Conservation (phyloP, 306 rosid genomes). For the Medicago lupulina region DNA sequence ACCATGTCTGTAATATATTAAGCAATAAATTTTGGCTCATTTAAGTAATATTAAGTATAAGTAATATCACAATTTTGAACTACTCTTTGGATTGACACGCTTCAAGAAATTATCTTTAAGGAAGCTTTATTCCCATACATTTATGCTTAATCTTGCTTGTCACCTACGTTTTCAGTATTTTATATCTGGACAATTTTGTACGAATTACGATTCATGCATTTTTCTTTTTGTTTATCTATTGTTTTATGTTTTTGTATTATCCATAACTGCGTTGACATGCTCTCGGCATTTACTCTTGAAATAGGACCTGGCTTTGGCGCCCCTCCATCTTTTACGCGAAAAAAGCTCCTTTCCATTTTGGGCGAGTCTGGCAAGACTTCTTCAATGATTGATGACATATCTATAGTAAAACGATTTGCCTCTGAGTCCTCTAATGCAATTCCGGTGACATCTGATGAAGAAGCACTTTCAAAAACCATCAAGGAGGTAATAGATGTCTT, state of each 20-base stretch:
- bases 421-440: conserved; percentile 78
- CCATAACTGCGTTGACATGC: conserved; percentile 37
- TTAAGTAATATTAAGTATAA: background rate
- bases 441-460: conserved; percentile 88
- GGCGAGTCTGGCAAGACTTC: conserved; percentile 75
- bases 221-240: conserved; percentile 13
- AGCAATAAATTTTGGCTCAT: background rate
- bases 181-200: background rate
- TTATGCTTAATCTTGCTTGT: conserved; percentile 13
- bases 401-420: conserved; percentile 78
- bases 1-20: background rate
- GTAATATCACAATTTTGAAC: background rate
- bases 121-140: background rate
- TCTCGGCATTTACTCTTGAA: conserved; percentile 40
- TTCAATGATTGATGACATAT: conserved; percentile 80
- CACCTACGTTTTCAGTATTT: background rate
- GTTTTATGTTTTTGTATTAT: background rate
- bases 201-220: conserved; percentile 1
- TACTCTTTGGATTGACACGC: background rate
- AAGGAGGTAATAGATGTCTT: conserved; percentile 67
- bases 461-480: conserved; percentile 74
- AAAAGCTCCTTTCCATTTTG: conserved; percentile 74
- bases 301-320: conserved; percentile 94
- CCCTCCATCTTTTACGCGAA: conserved; percentile 73
- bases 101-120: background rate